Evolutionary conservation across 2,329 filamentous ascomycete genomes (phyloP).

Genomic region (Ploettnerulaceae sp.): DNA sequence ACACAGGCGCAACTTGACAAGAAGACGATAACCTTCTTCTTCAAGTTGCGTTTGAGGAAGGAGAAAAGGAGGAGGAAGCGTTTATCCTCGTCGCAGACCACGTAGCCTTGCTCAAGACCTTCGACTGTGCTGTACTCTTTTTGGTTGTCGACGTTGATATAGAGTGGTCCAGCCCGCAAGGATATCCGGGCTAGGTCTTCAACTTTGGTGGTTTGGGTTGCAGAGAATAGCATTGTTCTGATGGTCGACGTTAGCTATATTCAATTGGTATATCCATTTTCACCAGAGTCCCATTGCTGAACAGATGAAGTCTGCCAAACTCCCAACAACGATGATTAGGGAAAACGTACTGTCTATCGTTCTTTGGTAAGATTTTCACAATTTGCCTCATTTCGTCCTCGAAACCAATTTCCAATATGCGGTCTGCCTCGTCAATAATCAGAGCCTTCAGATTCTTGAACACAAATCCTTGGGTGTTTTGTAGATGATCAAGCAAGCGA

Average conservation of each 20-base stretch:
- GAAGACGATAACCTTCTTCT: constrained; percentile 93
- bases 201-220: constrained; percentile 97
- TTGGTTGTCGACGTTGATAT: constrained; percentile 92
- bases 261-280: too few species aligned
- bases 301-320: too few species aligned
- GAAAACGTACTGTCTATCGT: constrained; percentile 62
- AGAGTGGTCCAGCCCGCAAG: constrained; percentile 81
- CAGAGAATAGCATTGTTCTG: constrained; percentile 90
- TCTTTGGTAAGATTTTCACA: constrained; percentile 84
- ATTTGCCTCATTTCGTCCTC: constrained; percentile 98
- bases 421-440: constrained; percentile 94
- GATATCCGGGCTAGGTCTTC: constrained; percentile 95
- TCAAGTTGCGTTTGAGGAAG: constrained; percentile 85
- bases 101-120: constrained; percentile 92
- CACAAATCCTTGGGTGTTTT: constrained; percentile 82
- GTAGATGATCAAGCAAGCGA: constrained; percentile 85
- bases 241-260: not conserved
- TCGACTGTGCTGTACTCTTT: constrained; percentile 90
- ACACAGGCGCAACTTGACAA: constrained; percentile 90
- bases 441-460: constrained; percentile 92
- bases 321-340: too few species aligned
- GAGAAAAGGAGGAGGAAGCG: constrained; percentile 91
- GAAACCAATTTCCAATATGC: constrained; percentile 95
- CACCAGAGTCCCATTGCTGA: too few species aligned
- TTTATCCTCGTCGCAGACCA: constrained; percentile 88